Conservation (phyloP, 192 early-diverging fungal genomes). For the Coemansia sp. region DNA sequence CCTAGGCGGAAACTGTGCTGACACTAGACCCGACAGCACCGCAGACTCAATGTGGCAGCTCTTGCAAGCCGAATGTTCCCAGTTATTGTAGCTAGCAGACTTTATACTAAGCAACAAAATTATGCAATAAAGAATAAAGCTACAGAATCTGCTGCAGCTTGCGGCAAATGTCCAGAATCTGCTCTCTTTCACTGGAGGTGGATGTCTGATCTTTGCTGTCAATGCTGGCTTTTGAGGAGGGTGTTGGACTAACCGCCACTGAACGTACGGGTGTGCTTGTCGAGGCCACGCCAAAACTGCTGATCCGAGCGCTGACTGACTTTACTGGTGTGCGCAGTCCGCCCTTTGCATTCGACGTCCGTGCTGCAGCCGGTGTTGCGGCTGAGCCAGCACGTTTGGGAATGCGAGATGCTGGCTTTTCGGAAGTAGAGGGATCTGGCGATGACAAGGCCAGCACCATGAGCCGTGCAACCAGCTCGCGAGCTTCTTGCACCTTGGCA, state of each 20-base stretch:
- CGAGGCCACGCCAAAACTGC: slow-evolving; percentile 53
- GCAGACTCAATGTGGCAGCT: slow-evolving; percentile 21
- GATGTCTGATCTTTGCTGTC: slow-evolving; percentile 21
- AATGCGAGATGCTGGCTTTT: slow-evolving; percentile 28
- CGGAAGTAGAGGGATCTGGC: slow-evolving; percentile 20
- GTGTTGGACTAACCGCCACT: slow-evolving; percentile 33
- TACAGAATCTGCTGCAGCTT: slow-evolving; percentile 42
- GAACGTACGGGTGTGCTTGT: slow-evolving; percentile 46
- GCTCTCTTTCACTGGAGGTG: slow-evolving; percentile 24
- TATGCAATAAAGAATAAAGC: neutral
- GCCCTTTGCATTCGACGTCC: slow-evolving; percentile 19
- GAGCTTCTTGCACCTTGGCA: slow-evolving; percentile 41
- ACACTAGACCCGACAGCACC: neutral
- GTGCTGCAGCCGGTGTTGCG: slow-evolving; percentile 2
- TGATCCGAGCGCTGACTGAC: slow-evolving; percentile 36
- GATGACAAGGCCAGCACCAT: slow-evolving; percentile 52
- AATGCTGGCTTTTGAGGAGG: slow-evolving; percentile 24
- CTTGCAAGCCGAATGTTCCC: slow-evolving; percentile 9
- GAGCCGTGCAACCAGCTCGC: slow-evolving; percentile 48
- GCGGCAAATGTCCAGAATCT: slow-evolving; percentile 51
- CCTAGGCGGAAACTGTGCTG: neutral
- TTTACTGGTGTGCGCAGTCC: slow-evolving; percentile 35
- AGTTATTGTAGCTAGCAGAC: neutral
- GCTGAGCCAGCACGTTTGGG: slow-evolving; percentile 28
- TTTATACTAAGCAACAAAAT: neutral